A percentile compares a stretch with the other conserved stretches of the same genome.
Conservation (phyloP, 768 basidiomycete genomes). For the Russula dissimulans region DNA sequence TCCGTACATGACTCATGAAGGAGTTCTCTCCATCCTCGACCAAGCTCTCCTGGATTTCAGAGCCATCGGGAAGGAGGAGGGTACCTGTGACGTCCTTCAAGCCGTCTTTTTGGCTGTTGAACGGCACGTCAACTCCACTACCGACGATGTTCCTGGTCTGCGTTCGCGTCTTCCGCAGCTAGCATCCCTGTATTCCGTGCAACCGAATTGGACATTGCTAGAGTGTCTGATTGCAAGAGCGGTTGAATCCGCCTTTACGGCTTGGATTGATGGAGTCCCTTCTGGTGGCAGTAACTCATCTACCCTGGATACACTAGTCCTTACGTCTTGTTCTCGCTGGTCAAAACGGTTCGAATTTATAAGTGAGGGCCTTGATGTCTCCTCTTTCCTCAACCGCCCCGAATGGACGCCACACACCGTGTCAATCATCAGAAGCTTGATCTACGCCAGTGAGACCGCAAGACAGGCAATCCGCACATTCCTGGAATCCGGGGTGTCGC, state of each 20-base stretch:
- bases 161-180: conserved; percentile 11
- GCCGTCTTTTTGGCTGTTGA: conserved; percentile 9
- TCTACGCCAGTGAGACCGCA: conserved; percentile 32
- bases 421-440: conserved; percentile 33
- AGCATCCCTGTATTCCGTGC: conserved; percentile 5
- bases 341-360: neutral
- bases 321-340: conserved; percentile 8
- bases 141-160: neutral
- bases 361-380: conserved; percentile 23
- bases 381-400: conserved; percentile 33
- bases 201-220: neutral
- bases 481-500: conserved; percentile 18
- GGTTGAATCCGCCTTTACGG: neutral
- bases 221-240: conserved; percentile 10
- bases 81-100: neutral
- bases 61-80: neutral
- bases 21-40: conserved; percentile 39
- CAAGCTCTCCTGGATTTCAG: conserved; percentile 5
- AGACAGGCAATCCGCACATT: conserved; percentile 16
- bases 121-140: neutral
- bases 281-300: neutral
- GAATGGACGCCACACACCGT: conserved; percentile 38
- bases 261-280: conserved; percentile 12
- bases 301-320: conserved; percentile 6
- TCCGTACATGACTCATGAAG: conserved; percentile 37